Evolutionary conservation across 305 asterid species (phyloP), one percentile per base, ranked within the genome.

Genomic region (Fraxinus velutina): DNA sequence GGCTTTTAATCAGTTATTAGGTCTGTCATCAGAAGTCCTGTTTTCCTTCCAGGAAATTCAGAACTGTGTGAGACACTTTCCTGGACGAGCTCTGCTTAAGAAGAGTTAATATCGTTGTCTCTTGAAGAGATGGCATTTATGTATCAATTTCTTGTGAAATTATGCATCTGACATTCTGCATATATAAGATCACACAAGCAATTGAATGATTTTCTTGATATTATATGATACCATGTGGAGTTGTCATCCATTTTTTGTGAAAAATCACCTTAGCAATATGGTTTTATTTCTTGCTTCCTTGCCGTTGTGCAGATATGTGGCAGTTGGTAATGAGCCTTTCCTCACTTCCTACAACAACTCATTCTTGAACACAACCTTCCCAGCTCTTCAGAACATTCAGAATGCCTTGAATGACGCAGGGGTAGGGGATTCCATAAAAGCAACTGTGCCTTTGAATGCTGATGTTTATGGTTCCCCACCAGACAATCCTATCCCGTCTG

Each of bases 251-350:
- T 13, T 64, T 27, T 64, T 27, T 9, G 33, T 17, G 34, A 24
- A 22, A 78, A 19, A 27, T 70, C 15, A 17, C 19, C 9, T 47
- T 77, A 0, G 47, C 68, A 66, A 62, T 74, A 13, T n/a, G 47
- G 75, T 55, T 7, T n/a, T 37, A 50, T 19, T 73, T 37, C 81
- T 29, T 57, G 50, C 27, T 36, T 81, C 42, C 36, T 55, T 64
- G 9, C 64, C 21, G 37, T 82, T 80, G 42, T 84, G 86, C 92
- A 94, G 99, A 83, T 94, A 92, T 75, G 98, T 93, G 39, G 99
- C 97, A 37, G 99, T 96, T 30, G 99, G 99, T 76, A 96, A 96
- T 50, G 99, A 96, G 91, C 99, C 99, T 57, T 95, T 95, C 88
- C 92, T 95, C 27, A 89, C 94, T 78, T 87, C 96, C 29, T 95